Base-by-base conservation (phyloP, 2,329 filamentous ascomycete species). In the Fusarium sp. region DNA sequence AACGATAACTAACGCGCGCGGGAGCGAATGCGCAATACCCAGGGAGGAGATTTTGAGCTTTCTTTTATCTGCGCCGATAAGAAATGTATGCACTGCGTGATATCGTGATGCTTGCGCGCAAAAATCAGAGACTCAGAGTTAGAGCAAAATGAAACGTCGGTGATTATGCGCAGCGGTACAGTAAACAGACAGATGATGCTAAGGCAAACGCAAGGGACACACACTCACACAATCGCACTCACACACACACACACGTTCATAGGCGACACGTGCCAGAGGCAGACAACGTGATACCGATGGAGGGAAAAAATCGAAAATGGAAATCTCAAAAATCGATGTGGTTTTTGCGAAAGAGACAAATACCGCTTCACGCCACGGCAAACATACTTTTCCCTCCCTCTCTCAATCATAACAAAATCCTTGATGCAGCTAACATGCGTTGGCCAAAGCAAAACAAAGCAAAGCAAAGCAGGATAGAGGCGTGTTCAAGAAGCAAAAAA, bases 401-500 rank as follows among this genome's bases (percentile, higher is more conserved):
- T 37, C 33, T n/a, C 33, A 45, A 46, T 35, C 63, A 61, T 45
- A 45, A 62, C 59, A 58, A 45, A 30, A 33, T 41, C 40, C 25
- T 46, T 43, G 37, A 48, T 60, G 55, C 54, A 43, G n/a, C 47
- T 35, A 54, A 62, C 39, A 43, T 69, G 54, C 52, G 58, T 58
- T 68, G 57, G 44, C 22, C 47, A 55, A 55, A 45, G 22, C 4
- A 22, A 22, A 22, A 20, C 20, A 20, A 20, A n/a, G 7, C 32
- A 22, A 35, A 37, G 14, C 45, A 45, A 45, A 45, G 22, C 45
- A 46, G 22, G n/a, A 30, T 20, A 55, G 57, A 58, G 54, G 68
- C 70, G 71, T 73, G 68, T 71, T 70, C 63, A 61, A 61, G 56
- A 50, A 60, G 67, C 23, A 56, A 45, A 56, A 46, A 37, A 61